phyloP scores from a whole-genome alignment of 139 green algal species.

The Bryopsis sp. region DNA sequence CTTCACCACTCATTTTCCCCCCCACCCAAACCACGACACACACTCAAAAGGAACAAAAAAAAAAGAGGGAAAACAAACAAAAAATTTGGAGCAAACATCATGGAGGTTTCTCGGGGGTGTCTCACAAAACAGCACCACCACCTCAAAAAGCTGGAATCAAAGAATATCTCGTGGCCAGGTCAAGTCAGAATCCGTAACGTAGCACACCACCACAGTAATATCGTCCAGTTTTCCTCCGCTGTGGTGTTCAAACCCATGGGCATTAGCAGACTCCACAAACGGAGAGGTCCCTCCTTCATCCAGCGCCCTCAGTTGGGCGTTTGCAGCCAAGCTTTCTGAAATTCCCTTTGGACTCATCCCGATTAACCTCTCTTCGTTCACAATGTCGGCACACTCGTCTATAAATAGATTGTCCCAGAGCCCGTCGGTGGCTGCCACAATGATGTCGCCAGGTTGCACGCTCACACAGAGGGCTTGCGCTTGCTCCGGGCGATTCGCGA shows the following conservation, averaged over 20 bases:
- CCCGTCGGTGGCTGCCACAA: slow-evolving; percentile 86
- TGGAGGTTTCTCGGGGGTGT: too few relatives aligned
- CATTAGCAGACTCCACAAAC: background rate
- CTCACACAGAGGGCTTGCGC: slow-evolving; percentile 31
- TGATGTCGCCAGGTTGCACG: slow-evolving; percentile 71
- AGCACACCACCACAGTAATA: slow-evolving; percentile 55
- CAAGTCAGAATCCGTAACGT: too few relatives aligned
- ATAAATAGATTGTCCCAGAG: slow-evolving; percentile 97
- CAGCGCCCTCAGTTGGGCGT: slow-evolving; percentile 26
- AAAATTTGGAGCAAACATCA: too few relatives aligned
- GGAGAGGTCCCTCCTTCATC: background rate
- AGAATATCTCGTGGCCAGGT: too few relatives aligned
- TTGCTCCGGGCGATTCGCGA: background rate
- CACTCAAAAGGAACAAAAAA: too few relatives aligned
- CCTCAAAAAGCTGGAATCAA: too few relatives aligned
- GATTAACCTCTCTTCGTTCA: slow-evolving; percentile 18
- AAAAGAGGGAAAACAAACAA: too few relatives aligned
- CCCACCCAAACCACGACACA: too few relatives aligned
- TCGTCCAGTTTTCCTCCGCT: slow-evolving; percentile 67
- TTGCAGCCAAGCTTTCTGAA: slow-evolving; percentile 36
- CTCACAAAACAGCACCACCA: too few relatives aligned
- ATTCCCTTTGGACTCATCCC: slow-evolving; percentile 30
- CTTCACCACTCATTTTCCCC: too few relatives aligned
- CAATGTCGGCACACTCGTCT: slow-evolving; percentile 61
- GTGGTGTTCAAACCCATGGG: background rate